These are phyloP conservation scores for Backusella parvicylindrica DNA, from an alignment of 192 early-diverging fungal genomes.

Conservation along the genomic window DNA sequence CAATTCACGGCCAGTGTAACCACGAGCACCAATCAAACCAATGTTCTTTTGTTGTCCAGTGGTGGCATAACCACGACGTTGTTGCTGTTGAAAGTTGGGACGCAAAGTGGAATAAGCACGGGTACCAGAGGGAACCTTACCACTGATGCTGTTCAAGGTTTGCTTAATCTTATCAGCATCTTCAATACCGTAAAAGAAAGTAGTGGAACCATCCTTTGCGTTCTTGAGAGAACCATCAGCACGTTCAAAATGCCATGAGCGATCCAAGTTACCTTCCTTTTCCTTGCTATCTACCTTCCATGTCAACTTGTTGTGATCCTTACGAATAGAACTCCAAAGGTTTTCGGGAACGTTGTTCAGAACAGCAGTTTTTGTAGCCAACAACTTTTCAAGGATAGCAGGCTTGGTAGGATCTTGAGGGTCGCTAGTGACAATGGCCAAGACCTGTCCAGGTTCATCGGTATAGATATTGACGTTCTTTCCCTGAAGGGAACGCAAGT, in stretches of 20 bases:
- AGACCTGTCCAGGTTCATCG: slow-evolving; percentile 93
- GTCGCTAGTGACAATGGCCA: slow-evolving; percentile 74
- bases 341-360: slow-evolving; percentile 98
- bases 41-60: slow-evolving; percentile 47
- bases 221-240: slow-evolving; percentile 81
- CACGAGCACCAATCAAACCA: slow-evolving; percentile 96
- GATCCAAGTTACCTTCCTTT: slow-evolving; percentile 62
- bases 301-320: slow-evolving; percentile 77
- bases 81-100: slow-evolving; percentile 2
- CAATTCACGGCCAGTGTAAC: slow-evolving; percentile 94
- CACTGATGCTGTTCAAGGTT: slow-evolving; percentile 57
- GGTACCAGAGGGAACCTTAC: slow-evolving; percentile 36
- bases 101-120: slow-evolving; percentile 60
- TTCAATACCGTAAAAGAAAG: slow-evolving; percentile 95
- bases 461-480: slow-evolving; percentile 71
- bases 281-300: slow-evolving; percentile 71
- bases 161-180: slow-evolving; percentile 73
- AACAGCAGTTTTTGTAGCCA: slow-evolving; percentile 77
- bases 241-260: slow-evolving; percentile 94
- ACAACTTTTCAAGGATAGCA: slow-evolving; percentile 86
- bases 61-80: slow-evolving; percentile 57
- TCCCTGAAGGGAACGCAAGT: slow-evolving; percentile 68
- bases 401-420: slow-evolving; percentile 39
- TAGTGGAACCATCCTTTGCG: slow-evolving; percentile 60
- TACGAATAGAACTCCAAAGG: slow-evolving; percentile 84